Base-by-base conservation (phyloP, 805 yeast genomes). In the Candida khao-thaluensis region DNA sequence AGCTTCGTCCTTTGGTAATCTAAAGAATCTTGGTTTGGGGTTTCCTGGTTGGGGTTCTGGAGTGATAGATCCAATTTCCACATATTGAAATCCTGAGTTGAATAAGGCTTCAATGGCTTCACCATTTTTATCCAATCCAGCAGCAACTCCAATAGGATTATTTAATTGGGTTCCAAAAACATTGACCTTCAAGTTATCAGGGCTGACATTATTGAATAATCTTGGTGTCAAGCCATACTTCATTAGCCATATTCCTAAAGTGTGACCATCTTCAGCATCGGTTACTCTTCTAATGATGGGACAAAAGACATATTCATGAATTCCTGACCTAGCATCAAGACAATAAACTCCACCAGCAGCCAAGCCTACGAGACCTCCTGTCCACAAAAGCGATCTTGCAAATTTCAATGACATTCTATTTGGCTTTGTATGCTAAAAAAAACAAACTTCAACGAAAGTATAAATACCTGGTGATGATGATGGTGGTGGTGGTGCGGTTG, bases 41-140 rank as follows among this genome's bases (percentile, higher is more conserved):
- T 91, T 91, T 24, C 98, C 98, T 7, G 91, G 88, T 64, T 91
- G 98, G 0, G 97, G 86, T 49, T 74, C 66, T 3, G 98, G 98
- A 5, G 98, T 91, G 35, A 91, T 81, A 2, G 95, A 85, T 2
- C 98, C 98, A 43, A 91, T 76, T 62, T 91, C 98, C 48, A 88
- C 93, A 59, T 87, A 87, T 11, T 91, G 79, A 53, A 90, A 90
- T 2, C 98, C 98, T 40, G 76, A 57, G 47, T 81, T 72, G 50
- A 82, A 81, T 43, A 91, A 70, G 0, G 89, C 66, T 51, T 91
- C 97, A 49, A 91, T 79, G 15, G 87, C 95, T 55, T 88, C 95
- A 37, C 87, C 98, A 54, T 90, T 82, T 64, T 91, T 91, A 62
- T 91, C 98, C 48, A 91, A 75, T 9, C 98, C 98, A 17, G 98